Conservation (phyloP, 257 asterid species). For the Echites panduratus region DNA sequence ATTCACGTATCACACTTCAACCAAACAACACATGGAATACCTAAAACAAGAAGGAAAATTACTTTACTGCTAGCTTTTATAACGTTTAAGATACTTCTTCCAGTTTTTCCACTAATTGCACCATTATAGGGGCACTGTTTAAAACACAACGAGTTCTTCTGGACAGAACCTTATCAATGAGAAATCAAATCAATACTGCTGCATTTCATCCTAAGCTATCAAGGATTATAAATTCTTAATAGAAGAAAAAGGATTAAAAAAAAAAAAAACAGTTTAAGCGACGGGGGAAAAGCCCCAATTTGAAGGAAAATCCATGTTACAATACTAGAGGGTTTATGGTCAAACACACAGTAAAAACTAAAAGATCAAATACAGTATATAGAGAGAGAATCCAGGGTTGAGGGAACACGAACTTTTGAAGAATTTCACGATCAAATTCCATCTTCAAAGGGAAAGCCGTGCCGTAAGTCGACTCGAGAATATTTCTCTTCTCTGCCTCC, state of each 20-base stretch:
- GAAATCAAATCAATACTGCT: neutral
- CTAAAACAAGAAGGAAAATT: neutral
- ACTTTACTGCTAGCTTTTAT: neutral
- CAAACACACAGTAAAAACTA: neutral
- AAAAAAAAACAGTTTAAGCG: too few relatives aligned
- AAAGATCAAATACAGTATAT: neutral
- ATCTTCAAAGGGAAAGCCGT: constrained; percentile 67
- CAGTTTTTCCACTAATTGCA: neutral
- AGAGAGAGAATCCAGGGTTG: neutral
- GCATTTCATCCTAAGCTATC: neutral
- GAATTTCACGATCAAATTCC: constrained; percentile 69
- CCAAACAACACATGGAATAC: too few relatives aligned
- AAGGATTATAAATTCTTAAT: neutral
- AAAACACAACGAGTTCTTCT: neutral
- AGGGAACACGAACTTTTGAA: constrained; percentile 41
- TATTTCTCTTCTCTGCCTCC: constrained; percentile 41
- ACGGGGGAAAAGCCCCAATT: neutral
- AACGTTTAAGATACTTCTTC: neutral
- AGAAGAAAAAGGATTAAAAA: neutral
- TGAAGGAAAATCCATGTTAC: neutral
- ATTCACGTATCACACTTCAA: neutral
- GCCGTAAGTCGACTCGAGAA: constrained; percentile 49
- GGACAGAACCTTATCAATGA: neutral
- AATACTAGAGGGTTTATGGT: neutral
- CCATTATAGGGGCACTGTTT: neutral